Conservation (phyloP, 345 rosid species). For the Durio zibethinus region DNA sequence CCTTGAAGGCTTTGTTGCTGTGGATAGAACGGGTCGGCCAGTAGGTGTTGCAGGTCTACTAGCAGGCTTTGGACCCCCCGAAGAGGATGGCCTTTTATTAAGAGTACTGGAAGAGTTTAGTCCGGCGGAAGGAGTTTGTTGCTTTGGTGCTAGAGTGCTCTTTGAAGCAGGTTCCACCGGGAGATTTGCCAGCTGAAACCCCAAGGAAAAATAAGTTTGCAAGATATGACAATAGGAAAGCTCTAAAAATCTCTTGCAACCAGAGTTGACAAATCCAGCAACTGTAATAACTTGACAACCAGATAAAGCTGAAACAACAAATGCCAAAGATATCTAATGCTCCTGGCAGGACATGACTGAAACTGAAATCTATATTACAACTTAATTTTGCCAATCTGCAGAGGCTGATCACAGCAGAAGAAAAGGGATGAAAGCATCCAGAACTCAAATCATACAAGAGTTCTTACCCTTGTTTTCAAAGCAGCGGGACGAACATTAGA, state of each 20-base stretch:
- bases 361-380: neutral
- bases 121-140: conserved; percentile 33
- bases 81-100: conserved; percentile 60
- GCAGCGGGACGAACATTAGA: conserved; percentile 46
- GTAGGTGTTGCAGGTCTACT: conserved; percentile 21
- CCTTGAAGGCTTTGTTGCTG: conserved; percentile 57
- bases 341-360: neutral
- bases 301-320: conserved; percentile 4
- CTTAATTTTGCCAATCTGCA: conserved; percentile 5
- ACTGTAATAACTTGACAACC: neutral
- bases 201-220: conserved; percentile 23
- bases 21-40: conserved; percentile 33
- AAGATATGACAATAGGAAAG: conserved; percentile 15
- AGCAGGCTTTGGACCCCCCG: conserved; percentile 39
- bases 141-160: conserved; percentile 34
- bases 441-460: neutral
- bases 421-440: conserved; percentile 10
- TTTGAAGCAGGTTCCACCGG: conserved; percentile 46
- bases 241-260: conserved; percentile 8
- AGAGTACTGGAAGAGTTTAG: conserved; percentile 40
- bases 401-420: conserved; percentile 1
- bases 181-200: conserved; percentile 49
- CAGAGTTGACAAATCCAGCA: neutral
- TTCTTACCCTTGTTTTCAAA: conserved; percentile 59
- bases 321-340: neutral